A percentile compares a stretch with the other conserved stretches of the same genome.
Evolutionary conservation across 345 rosid genomes (phyloP).

Genomic region (Dipteronia dyeriana): DNA sequence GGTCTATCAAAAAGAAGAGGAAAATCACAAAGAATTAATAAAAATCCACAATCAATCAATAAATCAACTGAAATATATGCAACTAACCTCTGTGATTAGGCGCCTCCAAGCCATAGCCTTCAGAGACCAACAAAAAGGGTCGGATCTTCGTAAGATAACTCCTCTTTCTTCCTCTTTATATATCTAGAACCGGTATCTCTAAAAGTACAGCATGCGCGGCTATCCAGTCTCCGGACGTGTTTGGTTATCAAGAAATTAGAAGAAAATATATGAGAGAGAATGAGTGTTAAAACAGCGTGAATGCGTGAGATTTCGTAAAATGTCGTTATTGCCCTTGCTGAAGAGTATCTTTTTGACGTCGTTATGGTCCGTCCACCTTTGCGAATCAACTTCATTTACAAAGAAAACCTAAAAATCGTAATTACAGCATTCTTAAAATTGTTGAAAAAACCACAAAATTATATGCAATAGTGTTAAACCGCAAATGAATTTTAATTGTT

Average conservation of each 20-base stretch:
- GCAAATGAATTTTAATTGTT: too few species aligned
- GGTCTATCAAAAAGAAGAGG: background rate
- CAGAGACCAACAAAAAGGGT: constrained; percentile 7
- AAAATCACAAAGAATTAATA: too few species aligned
- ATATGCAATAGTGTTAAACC: too few species aligned
- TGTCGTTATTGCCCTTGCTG: constrained; percentile 1
- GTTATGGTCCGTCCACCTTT: background rate
- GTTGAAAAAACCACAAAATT: too few species aligned
- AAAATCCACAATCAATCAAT: background rate
- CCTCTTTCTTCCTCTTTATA: constrained; percentile 16
- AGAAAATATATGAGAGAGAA: background rate
- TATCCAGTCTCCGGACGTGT: constrained; percentile 15
- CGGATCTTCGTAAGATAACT: constrained; percentile 18
- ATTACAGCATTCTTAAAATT: too few species aligned
- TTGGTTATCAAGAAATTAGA: constrained; percentile 28
- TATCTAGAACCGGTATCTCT: background rate
- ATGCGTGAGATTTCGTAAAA: background rate
- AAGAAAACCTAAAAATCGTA: background rate
- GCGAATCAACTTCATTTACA: background rate
- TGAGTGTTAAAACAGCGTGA: background rate
- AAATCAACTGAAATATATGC: background rate
- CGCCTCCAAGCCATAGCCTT: constrained; percentile 89
- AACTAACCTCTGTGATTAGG: constrained; percentile 68
- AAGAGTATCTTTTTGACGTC: background rate
- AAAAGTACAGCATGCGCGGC: background rate